Evolutionary conservation across 1,139 yeast species (phyloP), one percentile per base, ranked within the genome.

Genomic region (Geotrichum australiense): DNA sequence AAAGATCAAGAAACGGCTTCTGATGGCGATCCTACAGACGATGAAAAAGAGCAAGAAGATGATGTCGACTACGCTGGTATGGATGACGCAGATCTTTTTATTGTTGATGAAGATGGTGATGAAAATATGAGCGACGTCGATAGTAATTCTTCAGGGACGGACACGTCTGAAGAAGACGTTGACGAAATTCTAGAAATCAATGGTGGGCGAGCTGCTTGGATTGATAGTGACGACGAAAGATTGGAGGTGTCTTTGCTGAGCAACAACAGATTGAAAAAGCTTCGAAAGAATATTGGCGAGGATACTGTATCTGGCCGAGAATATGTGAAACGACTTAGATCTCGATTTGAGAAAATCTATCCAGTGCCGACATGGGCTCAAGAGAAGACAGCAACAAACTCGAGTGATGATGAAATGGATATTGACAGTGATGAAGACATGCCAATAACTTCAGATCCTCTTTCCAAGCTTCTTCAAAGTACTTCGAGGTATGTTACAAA

Each of bases 211-310:
- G 72, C 69, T 46, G 95, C 87, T 5, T 93, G 99, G 99, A 64
- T 64, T 15, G 99, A 91, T 62, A 81, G 94, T 47, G 98, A 91
- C 57, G 98, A 91, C 59, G 97, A 89, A 51, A 70, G 69, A 42
- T 54, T 84, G 21, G 66, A 66, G 18, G 70, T 91, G 4, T 76
- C 94, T 1, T 64, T 93, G 23, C 62, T 69, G 6, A 59, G 74
- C 1, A 68, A 80, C 1, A 81, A 79, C 51, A 76, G 74, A 53
- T 63, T 82, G 37, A 79, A 76, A 54, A 91, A 91, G 63, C 70
- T 93, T 53, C 74, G 96, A 53, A 70, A 71, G 42, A 60, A 72
- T 0, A 80, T 76, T 48, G 62, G 64, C 2, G 96, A 91, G 50
- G 66, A 73, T 27, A 54, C 57, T 2, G 66, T 91, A 19, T 52